Conservation (phyloP, 139 green algal genomes). For the Prasinococcaceae sp. region DNA sequence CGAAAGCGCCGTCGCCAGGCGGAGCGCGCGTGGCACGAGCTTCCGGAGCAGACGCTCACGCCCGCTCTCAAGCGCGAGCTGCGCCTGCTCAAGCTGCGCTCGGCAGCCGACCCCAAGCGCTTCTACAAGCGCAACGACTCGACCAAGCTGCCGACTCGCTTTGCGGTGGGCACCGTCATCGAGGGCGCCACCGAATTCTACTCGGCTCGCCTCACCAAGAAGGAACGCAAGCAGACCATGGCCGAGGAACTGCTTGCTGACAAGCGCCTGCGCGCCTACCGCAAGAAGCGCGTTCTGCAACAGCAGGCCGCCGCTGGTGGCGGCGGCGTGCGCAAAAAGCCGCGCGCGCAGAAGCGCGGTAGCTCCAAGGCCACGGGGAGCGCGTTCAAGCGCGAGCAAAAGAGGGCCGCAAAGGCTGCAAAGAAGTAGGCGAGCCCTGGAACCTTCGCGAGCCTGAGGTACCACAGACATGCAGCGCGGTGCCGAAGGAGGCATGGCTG, state of each 20-base stretch:
- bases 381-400: too few species aligned
- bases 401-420: too few species aligned
- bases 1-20: too few species aligned
- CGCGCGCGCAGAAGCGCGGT: too few species aligned
- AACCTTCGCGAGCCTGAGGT: too few species aligned
- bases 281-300: slow-evolving; percentile 1
- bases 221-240: slow-evolving; percentile 41
- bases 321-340: too few species aligned
- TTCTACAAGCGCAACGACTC: slow-evolving; percentile 61
- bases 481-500: too few species aligned
- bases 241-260: slow-evolving; percentile 26
- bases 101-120: slow-evolving; percentile 69
- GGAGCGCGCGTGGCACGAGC: slow-evolving; percentile 48
- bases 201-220: slow-evolving; percentile 43
- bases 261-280: not conserved
- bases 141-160: slow-evolving; percentile 41
- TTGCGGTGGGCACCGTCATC: slow-evolving; percentile 53
- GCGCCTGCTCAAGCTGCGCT: slow-evolving; percentile 53
- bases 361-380: too few species aligned
- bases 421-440: too few species aligned
- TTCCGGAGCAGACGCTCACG: slow-evolving; percentile 40
- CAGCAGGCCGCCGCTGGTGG: not conserved
- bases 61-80: slow-evolving; percentile 56
- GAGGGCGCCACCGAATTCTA: slow-evolving; percentile 53
- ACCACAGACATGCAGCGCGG: too few species aligned